Conservation (phyloP, 257 asterid genomes). For the Lithospermum erythrorhizon region DNA sequence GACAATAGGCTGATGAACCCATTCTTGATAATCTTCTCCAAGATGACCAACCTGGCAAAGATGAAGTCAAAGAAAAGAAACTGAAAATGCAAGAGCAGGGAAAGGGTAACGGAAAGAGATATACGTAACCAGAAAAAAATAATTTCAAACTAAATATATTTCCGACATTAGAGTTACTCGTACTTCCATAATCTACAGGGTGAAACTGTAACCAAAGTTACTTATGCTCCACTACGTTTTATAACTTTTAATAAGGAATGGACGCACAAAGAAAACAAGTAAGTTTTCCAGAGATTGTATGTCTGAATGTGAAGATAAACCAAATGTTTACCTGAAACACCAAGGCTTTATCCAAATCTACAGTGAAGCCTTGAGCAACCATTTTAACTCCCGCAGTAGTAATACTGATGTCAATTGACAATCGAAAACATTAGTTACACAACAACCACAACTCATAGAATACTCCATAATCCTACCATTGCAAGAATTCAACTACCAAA, state of each 20-base stretch:
- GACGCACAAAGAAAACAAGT: neutral
- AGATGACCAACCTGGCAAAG: constrained; percentile 80
- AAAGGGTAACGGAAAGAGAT: neutral
- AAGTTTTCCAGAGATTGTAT: neutral
- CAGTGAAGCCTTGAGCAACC: constrained; percentile 55
- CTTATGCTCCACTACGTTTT: neutral
- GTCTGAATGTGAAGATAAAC: neutral
- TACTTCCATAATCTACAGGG: neutral
- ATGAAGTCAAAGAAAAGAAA: neutral
- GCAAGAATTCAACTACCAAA: neutral
- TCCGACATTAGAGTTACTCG: neutral
- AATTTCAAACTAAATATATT: neutral
- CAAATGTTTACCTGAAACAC: constrained; percentile 54
- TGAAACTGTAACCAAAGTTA: neutral
- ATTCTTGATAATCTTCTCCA: constrained; percentile 75
- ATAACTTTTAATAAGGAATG: neutral
- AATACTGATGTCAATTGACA: constrained; percentile 9
- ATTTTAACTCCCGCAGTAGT: constrained; percentile 35
- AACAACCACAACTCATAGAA: neutral
- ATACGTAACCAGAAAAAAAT: neutral
- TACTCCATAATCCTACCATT: neutral
- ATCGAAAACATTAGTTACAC: neutral
- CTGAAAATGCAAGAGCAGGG: neutral
- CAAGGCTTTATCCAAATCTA: constrained; percentile 78
- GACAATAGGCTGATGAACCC: constrained; percentile 95